Evolutionary conservation across 2,329 filamentous ascomycete species (phyloP), one percentile per base, ranked within the genome.

Genomic region (Nectriaceae sp.): DNA sequence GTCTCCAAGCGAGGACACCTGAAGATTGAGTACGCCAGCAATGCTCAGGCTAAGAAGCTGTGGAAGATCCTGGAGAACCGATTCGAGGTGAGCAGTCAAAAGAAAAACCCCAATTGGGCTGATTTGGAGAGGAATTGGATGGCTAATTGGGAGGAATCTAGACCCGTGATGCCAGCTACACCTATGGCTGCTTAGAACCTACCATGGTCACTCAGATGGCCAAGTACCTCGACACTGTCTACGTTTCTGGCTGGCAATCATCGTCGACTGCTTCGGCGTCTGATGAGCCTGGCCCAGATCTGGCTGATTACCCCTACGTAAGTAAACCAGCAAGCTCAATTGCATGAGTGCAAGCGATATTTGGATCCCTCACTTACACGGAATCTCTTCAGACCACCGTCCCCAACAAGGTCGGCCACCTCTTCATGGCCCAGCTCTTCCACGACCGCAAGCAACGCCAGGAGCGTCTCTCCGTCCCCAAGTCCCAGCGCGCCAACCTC

Each of bases 161-260:
- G 89, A 88, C 81, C 66, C 84, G 84, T 63, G 88, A 94, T 65
- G 89, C 89, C 40, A 95, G 90, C 73, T 96, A 87, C 76, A 99
- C 94, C 49, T 99, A 97, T 68, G 94, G 94, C 65, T 97, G 94
- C 75, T 80, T 99, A 57, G 94, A 99, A 68, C 94, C 94, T 11
- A 96, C 96, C 47, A 97, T 97, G 89, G 83, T 99, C 69, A 97
- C 94, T 21, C 94, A 99, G 73, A 99, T 99, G 94, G 93, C 93
- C 63, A 96, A 97, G 75, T 97, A 95, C 72, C 81, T 99, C 54
- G 94, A 99, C 68, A 99, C 94, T 26, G 90, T 99, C 69, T 99
- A 99, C 71, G 94, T 99, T 54, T 97, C 94, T 46, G 94, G 94
- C 56, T 99, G 94, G 94, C 94, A 99, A 75, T 96, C 90, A 57